These are phyloP conservation scores for Symbiodinium natans DNA, from an alignment of 73 alveolate species.

Conservation along the genomic window DNA sequence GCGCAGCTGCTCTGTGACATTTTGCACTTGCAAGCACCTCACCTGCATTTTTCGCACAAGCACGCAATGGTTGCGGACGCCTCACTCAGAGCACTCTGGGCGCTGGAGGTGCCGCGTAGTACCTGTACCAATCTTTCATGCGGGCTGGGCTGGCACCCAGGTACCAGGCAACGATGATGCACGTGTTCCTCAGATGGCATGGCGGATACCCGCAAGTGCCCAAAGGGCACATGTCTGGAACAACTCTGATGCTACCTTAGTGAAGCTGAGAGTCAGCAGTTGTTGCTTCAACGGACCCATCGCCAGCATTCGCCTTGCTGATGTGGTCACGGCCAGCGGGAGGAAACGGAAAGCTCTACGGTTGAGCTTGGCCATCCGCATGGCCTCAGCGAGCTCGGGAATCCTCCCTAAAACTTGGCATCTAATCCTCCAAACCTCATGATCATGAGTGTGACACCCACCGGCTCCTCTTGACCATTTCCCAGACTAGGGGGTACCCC, in stretches of 20 bases:
- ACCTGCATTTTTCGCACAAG: too few species aligned
- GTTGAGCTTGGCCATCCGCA: constrained; percentile 46
- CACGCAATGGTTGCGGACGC: too few species aligned
- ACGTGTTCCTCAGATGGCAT: constrained; percentile 24
- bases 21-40: too few species aligned
- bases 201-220: too few species aligned
- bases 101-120: background rate
- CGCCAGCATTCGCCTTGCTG: constrained; percentile 83
- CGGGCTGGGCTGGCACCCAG: constrained; percentile 82
- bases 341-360: constrained; percentile 13
- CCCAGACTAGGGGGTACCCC: too few species aligned
- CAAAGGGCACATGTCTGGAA: too few species aligned
- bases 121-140: constrained; percentile 73
- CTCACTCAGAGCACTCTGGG: background rate
- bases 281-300: constrained; percentile 80
- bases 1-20: too few species aligned
- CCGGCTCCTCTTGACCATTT: too few species aligned
- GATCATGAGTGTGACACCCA: too few species aligned
- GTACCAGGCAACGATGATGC: constrained; percentile 82
- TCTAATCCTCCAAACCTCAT: too few species aligned
- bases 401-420: too few species aligned
- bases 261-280: background rate
- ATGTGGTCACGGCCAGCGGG: constrained; percentile 74
- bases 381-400: background rate
- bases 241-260: too few species aligned